phyloP scores from a whole-genome alignment of 2,329 filamentous ascomycete species.

The Fusarium sp. region DNA sequence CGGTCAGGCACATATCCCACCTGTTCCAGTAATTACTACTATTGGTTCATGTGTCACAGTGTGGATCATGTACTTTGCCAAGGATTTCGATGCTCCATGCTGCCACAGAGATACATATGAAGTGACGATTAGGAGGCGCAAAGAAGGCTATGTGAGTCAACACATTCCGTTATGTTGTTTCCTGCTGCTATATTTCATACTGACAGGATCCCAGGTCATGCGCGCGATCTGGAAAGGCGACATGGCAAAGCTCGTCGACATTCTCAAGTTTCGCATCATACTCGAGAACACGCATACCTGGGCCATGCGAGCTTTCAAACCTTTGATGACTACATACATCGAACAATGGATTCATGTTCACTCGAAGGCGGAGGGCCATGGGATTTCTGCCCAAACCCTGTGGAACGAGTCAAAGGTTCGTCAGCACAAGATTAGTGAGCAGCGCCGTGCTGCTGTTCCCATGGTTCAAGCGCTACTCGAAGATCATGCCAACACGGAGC shows the following conservation, averaged over 20 bases:
- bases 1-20: conserved; percentile 25
- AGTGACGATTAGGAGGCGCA: not conserved
- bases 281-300: conserved; percentile 46
- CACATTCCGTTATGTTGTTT: too few species aligned
- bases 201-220: conserved; percentile 29
- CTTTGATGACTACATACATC: conserved; percentile 37
- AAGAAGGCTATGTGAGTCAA: conserved; percentile 23
- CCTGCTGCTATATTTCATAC: too few species aligned
- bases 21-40: conserved; percentile 34
- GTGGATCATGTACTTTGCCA: conserved; percentile 37
- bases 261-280: conserved; percentile 31
- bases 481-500: conserved; percentile 1
- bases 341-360: conserved; percentile 31
- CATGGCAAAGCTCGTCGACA: conserved; percentile 17
- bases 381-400: fast-evolving
- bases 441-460: not conserved
- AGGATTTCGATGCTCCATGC: conserved; percentile 17
- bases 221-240: conserved; percentile 39
- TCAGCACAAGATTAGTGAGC: conserved; percentile 7
- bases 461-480: conserved; percentile 17
- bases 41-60: conserved; percentile 30
- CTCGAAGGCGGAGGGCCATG: too few species aligned
- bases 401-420: not conserved
- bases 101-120: not conserved
- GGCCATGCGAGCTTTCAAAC: conserved; percentile 40